Evolutionary conservation across 2,329 filamentous ascomycete species (phyloP), one percentile per base, ranked within the genome.

Genomic region (Trichoderma lentiforme): DNA sequence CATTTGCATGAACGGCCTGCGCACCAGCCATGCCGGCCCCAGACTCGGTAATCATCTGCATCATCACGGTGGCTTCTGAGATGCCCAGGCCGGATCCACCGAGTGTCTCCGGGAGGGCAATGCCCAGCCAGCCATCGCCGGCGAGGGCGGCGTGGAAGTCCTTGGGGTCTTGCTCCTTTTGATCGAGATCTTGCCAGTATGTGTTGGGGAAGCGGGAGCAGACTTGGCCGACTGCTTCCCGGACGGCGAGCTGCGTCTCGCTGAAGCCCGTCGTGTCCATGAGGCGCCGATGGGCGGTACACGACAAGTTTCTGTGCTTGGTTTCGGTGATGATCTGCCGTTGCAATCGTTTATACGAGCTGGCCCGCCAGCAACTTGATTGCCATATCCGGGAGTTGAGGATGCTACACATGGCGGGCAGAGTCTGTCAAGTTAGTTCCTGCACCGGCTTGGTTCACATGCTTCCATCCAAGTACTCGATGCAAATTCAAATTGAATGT

Each of bases 11-110:
- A 43, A 90, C 87, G 1, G 87, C 85, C 76, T 90, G 88, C 1
- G 89, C 88, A 0, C 89, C 89, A 0, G 92, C 92, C 85, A 96
- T 94, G 4, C 93, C 93, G 4, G 93, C 93, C 0, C 93, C 93
- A 2, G 89, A 91, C 82, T 94, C 91, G 0, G 91, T 84, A 71
- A 95, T 93, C 2, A 92, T 93, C 77, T 97, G 93, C 85, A 96
- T 87, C 92, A 96, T 95, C 87, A 95, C 92, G 0, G 91, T 93
- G 1, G 93, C 93, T 78, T 96, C 93, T 0, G 91, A 91, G 43
- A 97, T 94, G 9, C 90, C 93, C 9, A 97, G 81, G 0, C 91
- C 92, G 1, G 92, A 87, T 0, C 93, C 93, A 3, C 93, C 93
- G 0, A 94, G 86, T 0, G 88, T 84, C 78, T 94, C 92, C 0